Evolutionary conservation across 148 eudicot genomes (phyloP).

Genomic region (Cornus kousa): DNA sequence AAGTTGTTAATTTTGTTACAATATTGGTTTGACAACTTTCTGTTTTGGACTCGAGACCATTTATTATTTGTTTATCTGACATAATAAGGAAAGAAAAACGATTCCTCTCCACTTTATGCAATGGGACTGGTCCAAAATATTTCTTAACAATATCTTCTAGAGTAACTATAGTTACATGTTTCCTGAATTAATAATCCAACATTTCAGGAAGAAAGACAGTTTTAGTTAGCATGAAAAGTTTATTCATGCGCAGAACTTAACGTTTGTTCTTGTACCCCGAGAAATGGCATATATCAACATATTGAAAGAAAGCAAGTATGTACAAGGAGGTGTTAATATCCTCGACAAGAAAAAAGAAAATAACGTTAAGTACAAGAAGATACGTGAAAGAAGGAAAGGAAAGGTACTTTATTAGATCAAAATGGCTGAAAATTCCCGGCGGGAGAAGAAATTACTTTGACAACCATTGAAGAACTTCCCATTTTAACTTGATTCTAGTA

Average conservation of each 20-base stretch:
- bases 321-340: not conserved
- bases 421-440: not conserved
- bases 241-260: not conserved
- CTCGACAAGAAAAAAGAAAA: not conserved
- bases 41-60: not conserved
- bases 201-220: not conserved
- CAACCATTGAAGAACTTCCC: no score
- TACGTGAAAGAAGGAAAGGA: not conserved
- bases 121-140: not conserved
- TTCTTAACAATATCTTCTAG: not conserved
- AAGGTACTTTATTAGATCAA: not conserved
- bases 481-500: no score
- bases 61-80: not conserved
- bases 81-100: not conserved
- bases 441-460: no score
- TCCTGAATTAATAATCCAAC: not conserved
- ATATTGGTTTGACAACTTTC: not conserved
- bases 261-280: not conserved
- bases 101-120: not conserved
- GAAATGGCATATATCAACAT: not conserved
- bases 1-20: no score
- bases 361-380: not conserved
- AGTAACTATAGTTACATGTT: not conserved
- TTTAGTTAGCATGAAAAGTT: not conserved
- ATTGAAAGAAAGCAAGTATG: not conserved